Conservation (phyloP, 2,329 filamentous ascomycete genomes). For the Pyrenochaeta sp. region DNA sequence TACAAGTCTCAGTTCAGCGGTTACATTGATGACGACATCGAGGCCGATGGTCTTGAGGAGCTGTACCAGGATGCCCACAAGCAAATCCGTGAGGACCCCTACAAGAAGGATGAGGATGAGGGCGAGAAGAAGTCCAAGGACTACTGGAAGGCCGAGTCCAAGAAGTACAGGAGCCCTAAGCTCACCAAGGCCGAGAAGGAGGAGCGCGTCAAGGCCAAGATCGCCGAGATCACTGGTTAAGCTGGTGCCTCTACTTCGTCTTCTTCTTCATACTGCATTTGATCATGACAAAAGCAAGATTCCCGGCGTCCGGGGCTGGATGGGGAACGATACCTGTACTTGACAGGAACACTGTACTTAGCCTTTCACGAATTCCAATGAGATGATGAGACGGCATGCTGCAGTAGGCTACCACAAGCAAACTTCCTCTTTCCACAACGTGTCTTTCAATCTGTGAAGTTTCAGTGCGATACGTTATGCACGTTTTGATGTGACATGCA, state of each 20-base stretch:
- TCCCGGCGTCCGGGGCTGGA: constrained; percentile 47
- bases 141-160: constrained; percentile 93
- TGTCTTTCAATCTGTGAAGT: not conserved
- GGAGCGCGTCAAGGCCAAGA: constrained; percentile 87
- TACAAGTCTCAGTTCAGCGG: constrained; percentile 98
- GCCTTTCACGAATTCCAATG: constrained; percentile 40
- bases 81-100: constrained; percentile 96
- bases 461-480: not conserved
- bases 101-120: constrained; percentile 83
- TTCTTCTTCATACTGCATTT: constrained; percentile 27
- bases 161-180: constrained; percentile 85
- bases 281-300: constrained; percentile 47
- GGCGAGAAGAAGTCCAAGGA: constrained; percentile 95
- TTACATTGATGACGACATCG: constrained; percentile 96
- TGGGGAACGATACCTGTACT: constrained; percentile 39
- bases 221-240: constrained; percentile 75
- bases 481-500: too few species aligned
- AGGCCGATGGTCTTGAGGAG: constrained; percentile 97
- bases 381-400: constrained; percentile 41
- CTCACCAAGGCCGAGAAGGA: constrained; percentile 84
- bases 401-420: constrained; percentile 31
- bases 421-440: constrained; percentile 1
- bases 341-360: constrained; percentile 41
- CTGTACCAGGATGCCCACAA: constrained; percentile 94
- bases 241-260: constrained; percentile 19